Evolutionary conservation across 441 rosid genomes (phyloP).

Genomic region (Adansonia rubrostipa): DNA sequence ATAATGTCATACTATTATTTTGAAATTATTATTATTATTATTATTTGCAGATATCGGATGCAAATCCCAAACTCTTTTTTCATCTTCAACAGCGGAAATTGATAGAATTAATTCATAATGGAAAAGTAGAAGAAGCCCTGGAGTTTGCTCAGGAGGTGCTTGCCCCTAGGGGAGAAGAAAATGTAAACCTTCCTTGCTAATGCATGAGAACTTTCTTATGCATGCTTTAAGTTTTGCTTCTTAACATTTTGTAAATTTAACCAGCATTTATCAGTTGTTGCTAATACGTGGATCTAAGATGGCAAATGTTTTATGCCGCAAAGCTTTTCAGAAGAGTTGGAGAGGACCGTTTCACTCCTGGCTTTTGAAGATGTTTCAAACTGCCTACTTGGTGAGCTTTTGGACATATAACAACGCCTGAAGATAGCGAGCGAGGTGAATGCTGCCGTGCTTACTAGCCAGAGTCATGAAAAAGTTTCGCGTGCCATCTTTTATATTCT

Average conservation of each 20-base stretch:
- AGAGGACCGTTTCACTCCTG: slow-evolving; percentile 84
- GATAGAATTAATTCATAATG: slow-evolving; percentile 90
- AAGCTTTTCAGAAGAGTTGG: slow-evolving; percentile 90
- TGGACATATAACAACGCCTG: slow-evolving; percentile 83
- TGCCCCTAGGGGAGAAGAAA: slow-evolving; percentile 89
- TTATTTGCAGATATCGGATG: slow-evolving; percentile 60
- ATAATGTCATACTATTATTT: not conserved
- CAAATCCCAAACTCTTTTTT: slow-evolving; percentile 89
- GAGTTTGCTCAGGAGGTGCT: slow-evolving; percentile 99
- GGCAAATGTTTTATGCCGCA: slow-evolving; percentile 50
- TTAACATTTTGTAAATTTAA: not conserved
- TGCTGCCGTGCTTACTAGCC: slow-evolving; percentile 94
- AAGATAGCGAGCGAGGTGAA: slow-evolving; percentile 96
- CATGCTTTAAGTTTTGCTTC: slow-evolving; percentile 23
- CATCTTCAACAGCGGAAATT: slow-evolving; percentile 96
- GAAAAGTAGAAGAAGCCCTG: slow-evolving; percentile 86
- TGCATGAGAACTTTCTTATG: slow-evolving; percentile 25
- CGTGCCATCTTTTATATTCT: not conserved
- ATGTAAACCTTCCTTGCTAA: slow-evolving; percentile 46
- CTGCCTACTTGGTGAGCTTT: slow-evolving; percentile 87
- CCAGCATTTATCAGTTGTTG: not conserved
- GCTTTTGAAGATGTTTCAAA: slow-evolving; percentile 87
- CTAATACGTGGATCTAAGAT: slow-evolving; percentile 14
- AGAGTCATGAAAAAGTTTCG: slow-evolving; percentile 92
- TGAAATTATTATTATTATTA: not conserved